A percentile compares a stretch with the other conserved stretches of the same genome.
These are phyloP conservation scores for Malassezia psittaci DNA, from an alignment of 1,284 basidiomycete species.

Conservation along the genomic window DNA sequence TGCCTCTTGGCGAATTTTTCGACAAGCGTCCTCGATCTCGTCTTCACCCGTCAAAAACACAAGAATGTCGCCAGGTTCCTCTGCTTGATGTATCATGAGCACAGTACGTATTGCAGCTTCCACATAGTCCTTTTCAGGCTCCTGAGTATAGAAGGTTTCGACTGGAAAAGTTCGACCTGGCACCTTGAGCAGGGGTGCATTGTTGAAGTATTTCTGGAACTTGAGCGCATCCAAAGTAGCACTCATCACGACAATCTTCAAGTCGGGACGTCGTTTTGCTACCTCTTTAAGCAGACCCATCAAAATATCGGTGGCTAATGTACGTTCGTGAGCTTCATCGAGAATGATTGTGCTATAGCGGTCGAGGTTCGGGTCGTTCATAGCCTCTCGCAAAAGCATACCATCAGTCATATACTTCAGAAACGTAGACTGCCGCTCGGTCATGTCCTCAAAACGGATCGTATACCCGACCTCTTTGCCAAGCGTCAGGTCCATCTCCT, in stretches of 20 bases:
- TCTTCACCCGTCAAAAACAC: slow-evolving; percentile 96
- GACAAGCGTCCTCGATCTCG: slow-evolving; percentile 92
- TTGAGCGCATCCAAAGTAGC: slow-evolving; percentile 94
- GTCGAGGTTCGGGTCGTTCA: slow-evolving; percentile 81
- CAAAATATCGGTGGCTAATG: slow-evolving; percentile 92
- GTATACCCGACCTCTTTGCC: slow-evolving; percentile 94
- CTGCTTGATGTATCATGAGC: slow-evolving; percentile 91
- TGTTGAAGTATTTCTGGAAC: slow-evolving; percentile 88
- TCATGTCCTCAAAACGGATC: slow-evolving; percentile 98
- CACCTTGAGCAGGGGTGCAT: slow-evolving; percentile 87
- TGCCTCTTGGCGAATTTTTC: slow-evolving; percentile 74
- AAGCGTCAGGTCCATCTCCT: slow-evolving; percentile 92
- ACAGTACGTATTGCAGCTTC: slow-evolving; percentile 95
- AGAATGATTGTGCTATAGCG: slow-evolving; percentile 95
- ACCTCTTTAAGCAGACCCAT: slow-evolving; percentile 78
- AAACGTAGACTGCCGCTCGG: slow-evolving; percentile 48
- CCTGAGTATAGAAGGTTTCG: slow-evolving; percentile 86
- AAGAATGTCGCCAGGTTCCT: slow-evolving; percentile 84
- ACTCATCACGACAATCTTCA: slow-evolving; percentile 97
- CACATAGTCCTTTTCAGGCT: slow-evolving; percentile 91
- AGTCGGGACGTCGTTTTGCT: slow-evolving; percentile 68
- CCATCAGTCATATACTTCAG: slow-evolving; percentile 89
- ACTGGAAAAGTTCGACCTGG: slow-evolving; percentile 93
- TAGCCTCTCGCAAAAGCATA: slow-evolving; percentile 87
- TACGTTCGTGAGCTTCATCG: slow-evolving; percentile 97